A percentile compares a stretch with the other conserved stretches of the same genome.
Evolutionary conservation across 768 basidiomycete species (phyloP).

Genomic region (Termitomyces sp.): DNA sequence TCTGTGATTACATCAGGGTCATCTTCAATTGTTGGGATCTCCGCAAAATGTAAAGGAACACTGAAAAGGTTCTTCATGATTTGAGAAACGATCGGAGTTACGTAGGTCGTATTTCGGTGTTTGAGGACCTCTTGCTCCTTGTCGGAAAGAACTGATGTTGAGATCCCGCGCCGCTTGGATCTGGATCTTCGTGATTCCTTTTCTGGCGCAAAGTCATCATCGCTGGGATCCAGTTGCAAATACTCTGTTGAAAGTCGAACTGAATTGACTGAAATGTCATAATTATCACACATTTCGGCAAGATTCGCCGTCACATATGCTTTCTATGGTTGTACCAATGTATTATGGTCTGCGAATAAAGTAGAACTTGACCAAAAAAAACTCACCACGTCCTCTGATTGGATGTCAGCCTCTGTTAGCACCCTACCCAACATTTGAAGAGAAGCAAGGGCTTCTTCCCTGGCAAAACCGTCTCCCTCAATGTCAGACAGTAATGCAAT

Average conservation of each 20-base stretch:
- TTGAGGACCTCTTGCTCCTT: conserved; percentile 23
- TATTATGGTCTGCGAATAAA: not conserved
- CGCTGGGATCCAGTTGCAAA: not conserved
- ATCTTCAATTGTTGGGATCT: conserved; percentile 25
- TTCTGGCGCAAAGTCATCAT: conserved; percentile 2
- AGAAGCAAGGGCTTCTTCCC: conserved; percentile 23
- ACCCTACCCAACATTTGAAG: conserved; percentile 38
- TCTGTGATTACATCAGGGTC: conserved; percentile 22
- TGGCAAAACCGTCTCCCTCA: conserved; percentile 9
- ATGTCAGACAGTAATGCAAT: conserved; percentile 25
- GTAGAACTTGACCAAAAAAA: not conserved
- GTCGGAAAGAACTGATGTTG: conserved; percentile 1
- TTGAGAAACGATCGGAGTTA: conserved; percentile 44
- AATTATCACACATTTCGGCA: conserved; percentile 29
- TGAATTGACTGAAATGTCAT: not conserved
- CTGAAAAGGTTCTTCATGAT: conserved; percentile 46
- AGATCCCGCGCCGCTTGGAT: conserved; percentile 22
- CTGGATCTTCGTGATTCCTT: conserved; percentile 6
- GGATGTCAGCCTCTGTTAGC: conserved; percentile 38
- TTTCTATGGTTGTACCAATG: conserved; percentile 25
- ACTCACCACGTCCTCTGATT: conserved; percentile 45
- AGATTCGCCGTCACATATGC: conserved; percentile 39
- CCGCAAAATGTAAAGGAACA: conserved; percentile 37
- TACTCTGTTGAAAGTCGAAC: conserved; percentile 2
- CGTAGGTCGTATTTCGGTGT: conserved; percentile 29